These are phyloP conservation scores for Dalbergia cultrata DNA, from an alignment of 306 rosid genomes.

Conservation along the genomic window DNA sequence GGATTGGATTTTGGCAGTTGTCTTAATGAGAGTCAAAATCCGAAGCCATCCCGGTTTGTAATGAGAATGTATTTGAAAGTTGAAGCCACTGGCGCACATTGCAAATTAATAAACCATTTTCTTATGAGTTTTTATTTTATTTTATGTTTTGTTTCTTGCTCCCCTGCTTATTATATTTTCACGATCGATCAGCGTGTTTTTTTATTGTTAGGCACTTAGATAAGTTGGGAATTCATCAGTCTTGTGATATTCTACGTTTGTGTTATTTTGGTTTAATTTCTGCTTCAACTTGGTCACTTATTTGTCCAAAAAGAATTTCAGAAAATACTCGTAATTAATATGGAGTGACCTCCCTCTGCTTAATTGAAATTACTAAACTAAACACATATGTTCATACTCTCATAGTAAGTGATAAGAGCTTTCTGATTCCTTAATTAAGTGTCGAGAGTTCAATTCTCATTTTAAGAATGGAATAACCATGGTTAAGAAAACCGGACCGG, in stretches of 20 bases:
- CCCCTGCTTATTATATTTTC: too few species aligned
- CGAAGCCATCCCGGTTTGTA: neutral
- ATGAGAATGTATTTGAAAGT: neutral
- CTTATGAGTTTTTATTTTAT: too few species aligned
- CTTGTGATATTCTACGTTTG: neutral
- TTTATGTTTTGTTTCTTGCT: too few species aligned
- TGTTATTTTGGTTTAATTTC: neutral
- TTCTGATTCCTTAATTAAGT: too few species aligned
- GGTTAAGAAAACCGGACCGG: too few species aligned
- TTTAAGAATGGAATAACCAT: too few species aligned
- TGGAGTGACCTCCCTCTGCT: neutral
- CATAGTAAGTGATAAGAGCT: too few species aligned
- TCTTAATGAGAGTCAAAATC: neutral
- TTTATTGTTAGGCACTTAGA: too few species aligned
- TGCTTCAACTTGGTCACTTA: neutral
- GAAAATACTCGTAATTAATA: neutral
- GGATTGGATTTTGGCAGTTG: too few species aligned
- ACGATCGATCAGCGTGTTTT: too few species aligned
- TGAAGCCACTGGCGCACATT: neutral
- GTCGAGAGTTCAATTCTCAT: too few species aligned
- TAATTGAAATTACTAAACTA: neutral
- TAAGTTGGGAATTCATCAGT: too few species aligned
- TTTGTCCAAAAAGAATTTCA: neutral
- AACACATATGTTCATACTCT: neutral
- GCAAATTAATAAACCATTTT: neutral